These are phyloP conservation scores for Graphiopsis chlorocephala DNA, from an alignment of 2,329 filamentous ascomycete species.

Conservation along the genomic window DNA sequence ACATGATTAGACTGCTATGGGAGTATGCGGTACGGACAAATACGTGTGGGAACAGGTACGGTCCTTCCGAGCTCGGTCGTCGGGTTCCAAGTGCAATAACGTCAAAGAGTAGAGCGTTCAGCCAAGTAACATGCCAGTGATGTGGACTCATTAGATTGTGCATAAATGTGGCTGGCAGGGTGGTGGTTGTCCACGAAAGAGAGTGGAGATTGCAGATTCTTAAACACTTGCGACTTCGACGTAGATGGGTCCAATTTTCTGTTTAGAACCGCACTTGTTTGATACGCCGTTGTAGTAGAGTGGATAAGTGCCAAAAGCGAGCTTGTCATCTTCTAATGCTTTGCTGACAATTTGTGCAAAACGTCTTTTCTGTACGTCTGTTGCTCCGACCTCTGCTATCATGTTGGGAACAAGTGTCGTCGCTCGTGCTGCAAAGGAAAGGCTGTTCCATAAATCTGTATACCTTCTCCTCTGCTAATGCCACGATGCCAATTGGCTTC, in stretches of 20 bases:
- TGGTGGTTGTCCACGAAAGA: neutral
- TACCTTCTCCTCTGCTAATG: constrained; percentile 1
- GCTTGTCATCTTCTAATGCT: neutral
- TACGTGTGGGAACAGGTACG: neutral
- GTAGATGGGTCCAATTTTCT: neutral
- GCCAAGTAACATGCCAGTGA: neutral
- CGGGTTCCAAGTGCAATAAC: neutral
- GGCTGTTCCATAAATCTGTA: neutral
- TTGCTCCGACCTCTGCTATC: neutral
- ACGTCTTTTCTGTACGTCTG: neutral
- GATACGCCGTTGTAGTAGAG: neutral
- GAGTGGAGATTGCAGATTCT: neutral
- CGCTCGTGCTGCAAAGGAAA: constrained; percentile 1
- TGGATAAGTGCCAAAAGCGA: neutral
- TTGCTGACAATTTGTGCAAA: neutral
- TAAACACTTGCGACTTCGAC: neutral
- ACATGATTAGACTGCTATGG: neutral
- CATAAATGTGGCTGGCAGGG: neutral
- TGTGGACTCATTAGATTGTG: neutral
- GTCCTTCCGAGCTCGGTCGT: neutral
- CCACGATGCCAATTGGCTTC: neutral
- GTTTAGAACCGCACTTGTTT: neutral
- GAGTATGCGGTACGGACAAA: neutral
- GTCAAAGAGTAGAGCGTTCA: neutral
- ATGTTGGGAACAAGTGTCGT: neutral